Percentiles rank a stretch among this genome's conserved stretches.
Conservation (phyloP, 345 rosid species). For the Arabis alpina region DNA sequence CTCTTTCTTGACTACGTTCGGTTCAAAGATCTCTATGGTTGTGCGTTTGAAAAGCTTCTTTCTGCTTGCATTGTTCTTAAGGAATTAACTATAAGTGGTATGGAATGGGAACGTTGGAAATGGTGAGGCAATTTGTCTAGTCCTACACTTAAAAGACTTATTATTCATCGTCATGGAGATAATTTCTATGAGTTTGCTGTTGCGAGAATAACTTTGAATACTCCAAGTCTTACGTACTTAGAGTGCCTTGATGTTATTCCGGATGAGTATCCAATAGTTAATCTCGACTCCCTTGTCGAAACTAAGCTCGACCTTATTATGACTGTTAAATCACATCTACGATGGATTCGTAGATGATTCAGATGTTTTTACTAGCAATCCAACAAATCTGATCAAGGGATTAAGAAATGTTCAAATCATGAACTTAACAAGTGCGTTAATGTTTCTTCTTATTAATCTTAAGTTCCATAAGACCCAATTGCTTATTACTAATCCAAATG, state of each 20-base stretch:
- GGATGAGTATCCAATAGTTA: slow-evolving; percentile 3
- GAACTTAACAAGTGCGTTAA: background rate
- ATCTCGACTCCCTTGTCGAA: slow-evolving; percentile 11
- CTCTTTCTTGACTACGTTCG: background rate
- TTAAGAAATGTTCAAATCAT: slow-evolving; percentile 19
- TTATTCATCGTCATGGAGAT: background rate
- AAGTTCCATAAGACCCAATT: no score
- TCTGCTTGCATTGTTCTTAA: slow-evolving; percentile 9
- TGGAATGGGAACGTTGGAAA: background rate
- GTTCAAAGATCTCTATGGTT: background rate
- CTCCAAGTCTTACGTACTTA: background rate
- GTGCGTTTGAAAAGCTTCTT: slow-evolving; percentile 6
- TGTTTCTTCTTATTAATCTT: no score
- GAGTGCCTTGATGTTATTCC: background rate
- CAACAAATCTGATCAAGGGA: background rate
- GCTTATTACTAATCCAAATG: no score
- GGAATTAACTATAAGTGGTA: background rate
- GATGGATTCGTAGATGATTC: no score
- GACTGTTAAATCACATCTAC: no score
- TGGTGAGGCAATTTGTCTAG: slow-evolving; percentile 7
- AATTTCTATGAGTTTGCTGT: no score
- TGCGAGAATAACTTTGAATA: background rate
- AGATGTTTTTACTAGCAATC: no score
- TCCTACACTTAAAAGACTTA: slow-evolving; percentile 4
- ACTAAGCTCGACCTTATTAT: background rate